Evolutionary conservation across 768 basidiomycete genomes (phyloP).

Genomic region (Erythrobasidium yunnanense): DNA sequence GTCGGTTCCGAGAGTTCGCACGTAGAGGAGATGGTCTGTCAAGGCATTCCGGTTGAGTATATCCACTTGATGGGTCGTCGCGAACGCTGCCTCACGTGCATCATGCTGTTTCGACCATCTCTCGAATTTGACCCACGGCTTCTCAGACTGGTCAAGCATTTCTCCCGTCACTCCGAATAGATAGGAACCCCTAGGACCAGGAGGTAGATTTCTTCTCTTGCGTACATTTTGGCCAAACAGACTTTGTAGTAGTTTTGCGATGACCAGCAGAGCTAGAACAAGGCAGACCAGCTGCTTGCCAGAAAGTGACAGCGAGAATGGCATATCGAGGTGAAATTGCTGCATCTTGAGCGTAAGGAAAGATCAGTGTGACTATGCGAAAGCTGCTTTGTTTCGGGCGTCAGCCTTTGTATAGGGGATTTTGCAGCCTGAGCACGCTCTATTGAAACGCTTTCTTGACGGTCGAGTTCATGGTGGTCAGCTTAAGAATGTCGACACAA

Average conservation of each 20-base stretch:
- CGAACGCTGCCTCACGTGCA: slow-evolving; percentile 13
- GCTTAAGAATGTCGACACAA: too few relatives aligned
- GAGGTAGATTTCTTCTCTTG: slow-evolving; percentile 7
- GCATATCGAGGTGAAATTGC: too few relatives aligned
- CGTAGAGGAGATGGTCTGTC: slow-evolving; percentile 10
- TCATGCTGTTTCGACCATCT: slow-evolving; percentile 23
- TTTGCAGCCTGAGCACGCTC: too few relatives aligned
- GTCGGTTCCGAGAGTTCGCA: slow-evolving; percentile 16
- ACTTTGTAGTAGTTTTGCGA: neutral
- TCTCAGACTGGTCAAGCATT: slow-evolving; percentile 10
- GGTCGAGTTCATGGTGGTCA: too few relatives aligned
- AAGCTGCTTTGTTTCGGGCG: too few relatives aligned
- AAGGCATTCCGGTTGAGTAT: neutral
- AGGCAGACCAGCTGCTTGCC: neutral
- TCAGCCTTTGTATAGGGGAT: too few relatives aligned
- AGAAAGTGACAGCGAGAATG: neutral
- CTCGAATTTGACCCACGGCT: slow-evolving; percentile 20
- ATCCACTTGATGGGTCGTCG: neutral
- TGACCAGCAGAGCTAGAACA: neutral
- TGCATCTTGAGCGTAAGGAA: too few relatives aligned
- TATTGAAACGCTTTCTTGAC: too few relatives aligned
- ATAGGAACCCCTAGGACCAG: slow-evolving; percentile 16
- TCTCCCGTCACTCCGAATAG: slow-evolving; percentile 16
- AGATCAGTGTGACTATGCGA: too few relatives aligned
- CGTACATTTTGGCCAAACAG: neutral